Percentiles rank a stretch among this genome's conserved stretches.
phyloP scores from a whole-genome alignment of 208 protist genomes.

The Trypanosoma melophagium region DNA sequence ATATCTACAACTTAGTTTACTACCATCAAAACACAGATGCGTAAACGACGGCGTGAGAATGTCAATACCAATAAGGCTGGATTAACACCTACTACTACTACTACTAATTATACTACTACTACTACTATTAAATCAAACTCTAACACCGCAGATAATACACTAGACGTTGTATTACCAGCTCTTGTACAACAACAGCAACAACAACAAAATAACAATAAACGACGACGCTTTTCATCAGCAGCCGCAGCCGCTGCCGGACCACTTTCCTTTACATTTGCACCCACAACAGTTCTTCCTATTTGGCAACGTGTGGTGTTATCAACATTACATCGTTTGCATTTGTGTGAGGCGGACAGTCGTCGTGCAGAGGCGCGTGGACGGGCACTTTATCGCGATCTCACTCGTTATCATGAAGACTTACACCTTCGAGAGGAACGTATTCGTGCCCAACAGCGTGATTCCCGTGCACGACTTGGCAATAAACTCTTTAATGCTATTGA shows the following conservation, averaged over 20 bases:
- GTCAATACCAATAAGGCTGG: not conserved
- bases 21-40: not conserved
- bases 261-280: conserved; percentile 47
- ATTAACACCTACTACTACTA: too few relatives aligned
- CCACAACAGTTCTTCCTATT: conserved; percentile 41
- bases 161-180: not conserved
- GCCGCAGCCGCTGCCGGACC: not conserved
- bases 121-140: too few relatives aligned
- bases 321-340: conserved; percentile 29
- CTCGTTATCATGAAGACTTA: conserved; percentile 47
- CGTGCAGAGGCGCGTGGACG: conserved; percentile 22
- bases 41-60: conserved; percentile 15
- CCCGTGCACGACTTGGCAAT: conserved; percentile 45
- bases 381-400: conserved; percentile 47
- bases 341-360: conserved; percentile 23
- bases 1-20: not conserved
- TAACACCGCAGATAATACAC: not conserved
- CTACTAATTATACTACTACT: too few relatives aligned
- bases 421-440: conserved; percentile 47
- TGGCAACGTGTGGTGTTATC: conserved; percentile 73
- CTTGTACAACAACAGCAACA: not conserved
- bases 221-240: not conserved
- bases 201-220: not conserved
- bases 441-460: conserved; percentile 54
- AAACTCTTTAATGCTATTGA: conserved; percentile 34